Conservation (phyloP, 169 alveolate species). For the Cyclospora cayetanensis region DNA sequence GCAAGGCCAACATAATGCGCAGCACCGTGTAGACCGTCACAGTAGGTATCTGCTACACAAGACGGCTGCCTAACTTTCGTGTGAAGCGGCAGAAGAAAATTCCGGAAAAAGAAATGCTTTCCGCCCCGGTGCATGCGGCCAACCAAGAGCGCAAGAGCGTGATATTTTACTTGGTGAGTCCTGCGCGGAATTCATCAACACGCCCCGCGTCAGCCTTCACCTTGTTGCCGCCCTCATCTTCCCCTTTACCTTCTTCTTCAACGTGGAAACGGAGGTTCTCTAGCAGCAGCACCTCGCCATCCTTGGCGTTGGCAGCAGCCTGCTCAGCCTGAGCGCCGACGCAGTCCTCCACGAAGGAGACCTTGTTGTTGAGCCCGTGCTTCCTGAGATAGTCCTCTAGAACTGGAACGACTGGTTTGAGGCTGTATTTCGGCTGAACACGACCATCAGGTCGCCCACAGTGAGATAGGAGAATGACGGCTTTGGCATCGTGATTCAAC, state of each 20-base stretch:
- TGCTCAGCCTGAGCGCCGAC: constrained; percentile 94
- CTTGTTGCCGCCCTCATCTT: constrained; percentile 92
- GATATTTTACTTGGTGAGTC: constrained; percentile 84
- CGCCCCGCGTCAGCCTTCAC: constrained; percentile 88
- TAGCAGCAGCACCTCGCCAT: constrained; percentile 92
- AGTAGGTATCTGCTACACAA: too few species aligned
- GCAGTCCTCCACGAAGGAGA: constrained; percentile 93
- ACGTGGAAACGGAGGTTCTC: constrained; percentile 97
- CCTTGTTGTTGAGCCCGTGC: constrained; percentile 73
- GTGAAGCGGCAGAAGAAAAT: too few species aligned
- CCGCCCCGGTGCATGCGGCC: too few species aligned
- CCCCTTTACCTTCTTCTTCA: constrained; percentile 98
- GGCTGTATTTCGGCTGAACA: constrained; percentile 89
- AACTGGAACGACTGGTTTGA: constrained; percentile 92
- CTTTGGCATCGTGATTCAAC: constrained; percentile 91
- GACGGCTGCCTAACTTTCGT: too few species aligned
- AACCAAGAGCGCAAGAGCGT: too few species aligned
- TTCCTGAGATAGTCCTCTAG: constrained; percentile 86
- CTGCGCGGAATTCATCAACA: constrained; percentile 89
- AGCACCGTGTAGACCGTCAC: too few species aligned
- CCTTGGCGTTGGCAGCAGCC: constrained; percentile 86
- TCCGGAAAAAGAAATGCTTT: too few species aligned
- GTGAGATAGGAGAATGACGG: constrained; percentile 95
- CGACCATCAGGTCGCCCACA: constrained; percentile 98
- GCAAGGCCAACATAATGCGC: too few species aligned